Evolutionary conservation across 2,329 filamentous ascomycete genomes (phyloP).

Genomic region (Tympanopsis confertula): DNA sequence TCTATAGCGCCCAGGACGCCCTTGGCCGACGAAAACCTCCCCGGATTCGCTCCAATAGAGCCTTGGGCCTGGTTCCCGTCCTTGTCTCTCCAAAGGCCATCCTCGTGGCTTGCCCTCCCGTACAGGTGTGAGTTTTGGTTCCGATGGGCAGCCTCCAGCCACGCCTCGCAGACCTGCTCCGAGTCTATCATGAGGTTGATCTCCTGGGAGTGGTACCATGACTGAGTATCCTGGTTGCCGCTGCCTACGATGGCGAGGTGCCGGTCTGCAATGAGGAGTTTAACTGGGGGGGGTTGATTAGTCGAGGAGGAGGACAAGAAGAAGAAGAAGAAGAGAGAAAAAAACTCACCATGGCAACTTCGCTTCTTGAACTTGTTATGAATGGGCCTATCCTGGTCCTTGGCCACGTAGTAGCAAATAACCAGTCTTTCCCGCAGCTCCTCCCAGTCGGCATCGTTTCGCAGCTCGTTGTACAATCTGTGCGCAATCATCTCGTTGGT

Average conservation of each 20-base stretch:
- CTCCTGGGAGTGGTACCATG: conserved; percentile 69
- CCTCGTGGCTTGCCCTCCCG: conserved; percentile 35
- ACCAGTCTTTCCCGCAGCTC: conserved; percentile 37
- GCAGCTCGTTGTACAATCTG: conserved; percentile 42
- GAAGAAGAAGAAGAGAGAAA: neutral
- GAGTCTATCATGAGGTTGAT: conserved; percentile 67
- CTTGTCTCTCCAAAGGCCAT: conserved; percentile 51
- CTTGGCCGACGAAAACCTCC: neutral
- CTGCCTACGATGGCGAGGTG: conserved; percentile 60
- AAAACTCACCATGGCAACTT: conserved; percentile 46
- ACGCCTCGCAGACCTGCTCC: conserved; percentile 42
- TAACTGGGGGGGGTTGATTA: conserved; percentile 40
- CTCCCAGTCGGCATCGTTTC: no score
- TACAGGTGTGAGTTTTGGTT: conserved; percentile 58
- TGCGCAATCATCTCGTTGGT: conserved; percentile 63
- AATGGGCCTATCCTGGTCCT: conserved; percentile 60
- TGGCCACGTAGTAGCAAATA: conserved; percentile 61
- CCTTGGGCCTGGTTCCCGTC: conserved; percentile 26
- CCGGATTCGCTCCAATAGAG: conserved; percentile 2
- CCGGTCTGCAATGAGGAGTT: conserved; percentile 64
- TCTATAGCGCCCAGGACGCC: neutral
- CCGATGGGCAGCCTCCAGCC: conserved; percentile 47
- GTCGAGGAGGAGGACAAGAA: neutral
- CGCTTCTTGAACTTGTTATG: conserved; percentile 53
- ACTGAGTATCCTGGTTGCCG: conserved; percentile 73